These are phyloP conservation scores for Gentiana macrophylla DNA, from an alignment of 257 asterid genomes.

Conservation along the genomic window DNA sequence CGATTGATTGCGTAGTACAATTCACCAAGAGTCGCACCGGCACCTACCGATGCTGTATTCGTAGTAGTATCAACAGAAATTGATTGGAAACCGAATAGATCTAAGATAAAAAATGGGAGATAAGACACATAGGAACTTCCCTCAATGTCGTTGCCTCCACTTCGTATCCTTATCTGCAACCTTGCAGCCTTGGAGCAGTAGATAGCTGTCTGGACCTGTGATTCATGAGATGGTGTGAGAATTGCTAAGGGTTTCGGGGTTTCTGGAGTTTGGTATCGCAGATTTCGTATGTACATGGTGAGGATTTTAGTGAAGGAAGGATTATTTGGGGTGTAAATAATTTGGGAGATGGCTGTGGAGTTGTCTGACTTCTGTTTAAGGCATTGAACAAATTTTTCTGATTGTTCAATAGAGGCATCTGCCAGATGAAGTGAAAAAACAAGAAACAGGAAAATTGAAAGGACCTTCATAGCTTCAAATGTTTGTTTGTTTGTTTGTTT, in stretches of 20 bases:
- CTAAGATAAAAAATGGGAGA: slow-evolving; percentile 30
- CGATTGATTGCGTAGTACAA: slow-evolving; percentile 27
- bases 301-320: slow-evolving; percentile 20
- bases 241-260: slow-evolving; percentile 22
- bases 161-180: slow-evolving; percentile 29
- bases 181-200: slow-evolving; percentile 19
- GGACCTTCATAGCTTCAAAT: too few species aligned
- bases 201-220: slow-evolving; percentile 25
- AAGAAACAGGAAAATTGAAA: too few species aligned
- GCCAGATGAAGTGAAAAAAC: too few species aligned
- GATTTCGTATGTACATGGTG: slow-evolving; percentile 34
- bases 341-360: not conserved
- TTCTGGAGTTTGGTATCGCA: slow-evolving; percentile 32
- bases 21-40: slow-evolving; percentile 51
- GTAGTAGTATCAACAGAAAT: slow-evolving; percentile 21
- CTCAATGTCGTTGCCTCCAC: slow-evolving; percentile 56
- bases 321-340: slow-evolving; percentile 20
- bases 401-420: too few species aligned
- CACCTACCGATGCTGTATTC: slow-evolving; percentile 36
- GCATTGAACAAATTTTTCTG: too few species aligned
- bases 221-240: slow-evolving; percentile 25
- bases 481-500: too few species aligned
- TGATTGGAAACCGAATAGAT: slow-evolving; percentile 27
- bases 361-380: too few species aligned
- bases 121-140: slow-evolving; percentile 28